Percentiles rank a stretch among this genome's conserved stretches.
Evolutionary conservation across 257 asterid genomes (phyloP).

Genomic region (Solanum sparsipilum): DNA sequence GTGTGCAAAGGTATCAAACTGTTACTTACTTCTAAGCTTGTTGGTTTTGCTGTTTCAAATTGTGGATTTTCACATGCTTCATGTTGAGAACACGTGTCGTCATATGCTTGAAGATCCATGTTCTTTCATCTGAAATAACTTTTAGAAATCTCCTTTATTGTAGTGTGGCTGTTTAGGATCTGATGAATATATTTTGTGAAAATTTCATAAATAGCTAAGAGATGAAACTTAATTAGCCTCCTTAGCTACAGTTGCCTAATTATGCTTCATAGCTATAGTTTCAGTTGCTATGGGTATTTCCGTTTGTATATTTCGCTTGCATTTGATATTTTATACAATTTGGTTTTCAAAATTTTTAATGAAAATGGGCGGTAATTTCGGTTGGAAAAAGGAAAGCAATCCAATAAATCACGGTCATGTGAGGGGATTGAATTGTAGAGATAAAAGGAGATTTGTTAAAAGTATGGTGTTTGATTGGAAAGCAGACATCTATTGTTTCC

Average conservation of each 20-base stretch:
- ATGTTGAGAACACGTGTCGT: neutral
- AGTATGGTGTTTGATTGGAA: too few species aligned
- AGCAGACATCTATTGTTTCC: too few species aligned
- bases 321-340: neutral
- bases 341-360: neutral
- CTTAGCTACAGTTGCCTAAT: neutral
- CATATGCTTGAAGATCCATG: neutral
- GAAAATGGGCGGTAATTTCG: neutral
- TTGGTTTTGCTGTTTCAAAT: neutral
- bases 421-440: too few species aligned
- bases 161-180: neutral
- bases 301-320: neutral
- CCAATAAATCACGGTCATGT: neutral
- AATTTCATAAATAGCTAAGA: neutral
- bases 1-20: slow-evolving; percentile 38
- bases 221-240: neutral
- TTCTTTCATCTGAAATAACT: neutral
- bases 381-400: too few species aligned
- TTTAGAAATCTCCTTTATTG: neutral
- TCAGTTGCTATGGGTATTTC: neutral
- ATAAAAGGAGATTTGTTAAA: too few species aligned
- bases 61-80: neutral
- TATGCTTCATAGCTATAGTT: neutral
- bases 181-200: neutral
- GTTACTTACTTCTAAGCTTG: neutral